A percentile compares a stretch with the other conserved stretches of the same genome.
These are phyloP conservation scores for Colletotrichum somersetense DNA, from an alignment of 2,329 filamentous ascomycete species.

Conservation along the genomic window DNA sequence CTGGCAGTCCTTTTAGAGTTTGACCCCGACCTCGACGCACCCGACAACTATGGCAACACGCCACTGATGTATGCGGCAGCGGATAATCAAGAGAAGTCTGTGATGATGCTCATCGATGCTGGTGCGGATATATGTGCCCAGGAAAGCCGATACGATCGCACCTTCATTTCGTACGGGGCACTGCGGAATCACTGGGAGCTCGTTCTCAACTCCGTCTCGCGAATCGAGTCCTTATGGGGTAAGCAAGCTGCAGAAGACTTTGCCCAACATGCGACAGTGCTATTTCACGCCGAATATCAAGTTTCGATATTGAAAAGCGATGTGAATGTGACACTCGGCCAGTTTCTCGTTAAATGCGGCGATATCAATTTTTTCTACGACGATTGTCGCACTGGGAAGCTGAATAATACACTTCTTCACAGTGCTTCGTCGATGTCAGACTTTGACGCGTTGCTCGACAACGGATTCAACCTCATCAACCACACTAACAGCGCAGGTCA, in stretches of 20 bases:
- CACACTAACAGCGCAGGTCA: not conserved
- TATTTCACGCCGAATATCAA: not conserved
- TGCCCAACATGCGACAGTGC: not conserved
- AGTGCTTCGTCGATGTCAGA: not conserved
- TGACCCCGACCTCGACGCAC: not conserved
- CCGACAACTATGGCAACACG: conserved; percentile 12
- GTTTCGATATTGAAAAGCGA: too few species aligned
- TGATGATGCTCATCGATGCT: not conserved
- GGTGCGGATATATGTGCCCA: rapidly evolving
- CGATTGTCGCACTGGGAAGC: rapidly evolving
- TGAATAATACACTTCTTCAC: conserved; percentile 1
- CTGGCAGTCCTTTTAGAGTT: not conserved
- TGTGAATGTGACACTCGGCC: not conserved
- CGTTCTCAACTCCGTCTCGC: not conserved
- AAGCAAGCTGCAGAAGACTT: not conserved
- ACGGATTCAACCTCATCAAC: not conserved
- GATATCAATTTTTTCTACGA: not conserved
- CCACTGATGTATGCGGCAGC: conserved; percentile 26
- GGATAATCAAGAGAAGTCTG: rapidly evolving
- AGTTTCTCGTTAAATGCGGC: conserved; percentile 3
- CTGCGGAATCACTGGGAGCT: not conserved
- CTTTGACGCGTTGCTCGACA: not conserved
- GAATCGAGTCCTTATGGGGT: rapidly evolving
- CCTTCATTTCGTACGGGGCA: not conserved
- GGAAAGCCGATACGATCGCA: not conserved